Evolutionary conservation across 805 yeast species (phyloP).

Genomic region (Candida cerambycidarum): DNA sequence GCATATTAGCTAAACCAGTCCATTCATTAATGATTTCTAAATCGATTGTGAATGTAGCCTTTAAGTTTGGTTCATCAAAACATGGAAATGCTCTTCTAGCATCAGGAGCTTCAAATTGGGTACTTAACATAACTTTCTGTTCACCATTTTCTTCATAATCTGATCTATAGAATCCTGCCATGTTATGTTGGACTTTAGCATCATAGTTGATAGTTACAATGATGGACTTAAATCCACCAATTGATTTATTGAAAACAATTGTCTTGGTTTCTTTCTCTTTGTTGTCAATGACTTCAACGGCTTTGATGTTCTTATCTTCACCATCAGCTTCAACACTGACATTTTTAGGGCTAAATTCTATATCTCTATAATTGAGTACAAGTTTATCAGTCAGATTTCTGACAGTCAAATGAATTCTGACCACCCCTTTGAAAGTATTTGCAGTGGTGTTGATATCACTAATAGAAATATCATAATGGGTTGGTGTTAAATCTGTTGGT

Average conservation of each 20-base stretch:
- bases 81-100: slow-evolving; percentile 61
- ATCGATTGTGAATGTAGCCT: slow-evolving; percentile 55
- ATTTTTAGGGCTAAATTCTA: slow-evolving; percentile 25
- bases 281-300: slow-evolving; percentile 21
- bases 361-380: slow-evolving; percentile 48
- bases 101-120: slow-evolving; percentile 61
- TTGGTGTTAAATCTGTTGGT: slow-evolving; percentile 68
- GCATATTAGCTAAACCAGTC: slow-evolving; percentile 51
- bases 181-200: slow-evolving; percentile 51
- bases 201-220: slow-evolving; percentile 33
- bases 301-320: slow-evolving; percentile 6
- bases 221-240: slow-evolving; percentile 21
- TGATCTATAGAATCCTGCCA: slow-evolving; percentile 58
- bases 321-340: slow-evolving; percentile 14
- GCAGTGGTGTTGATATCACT: slow-evolving; percentile 57
- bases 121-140: slow-evolving; percentile 43
- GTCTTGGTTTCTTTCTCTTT: slow-evolving; percentile 63
- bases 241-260: slow-evolving; percentile 48
- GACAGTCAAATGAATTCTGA: slow-evolving; percentile 48
- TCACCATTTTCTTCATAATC: slow-evolving; percentile 40
- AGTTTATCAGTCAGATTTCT: slow-evolving; percentile 42
- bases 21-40: slow-evolving; percentile 30
- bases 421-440: slow-evolving; percentile 49
- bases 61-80: slow-evolving; percentile 54
- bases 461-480: slow-evolving; percentile 63